phyloP scores from a whole-genome alignment of 495 filamentous ascomycete species.

The Tuber brumale region DNA sequence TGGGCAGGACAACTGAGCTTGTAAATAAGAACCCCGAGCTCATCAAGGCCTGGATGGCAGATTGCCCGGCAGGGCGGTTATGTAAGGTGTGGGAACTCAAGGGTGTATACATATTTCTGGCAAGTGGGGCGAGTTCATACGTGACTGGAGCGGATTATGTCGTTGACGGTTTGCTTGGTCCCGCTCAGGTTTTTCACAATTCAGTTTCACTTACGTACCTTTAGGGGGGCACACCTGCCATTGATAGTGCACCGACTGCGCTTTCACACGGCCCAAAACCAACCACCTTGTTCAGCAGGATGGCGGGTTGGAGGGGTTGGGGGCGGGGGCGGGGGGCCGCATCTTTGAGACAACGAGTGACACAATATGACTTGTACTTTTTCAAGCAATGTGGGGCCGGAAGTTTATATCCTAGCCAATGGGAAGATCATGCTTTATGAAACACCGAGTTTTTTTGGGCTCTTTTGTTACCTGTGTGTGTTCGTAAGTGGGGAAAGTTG shows the following conservation, averaged over 20 bases:
- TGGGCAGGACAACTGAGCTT: slow-evolving; percentile 48
- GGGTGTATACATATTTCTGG: slow-evolving; percentile 84
- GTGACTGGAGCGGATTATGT: slow-evolving; percentile 85
- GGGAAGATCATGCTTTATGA: background rate
- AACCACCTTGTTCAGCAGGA: background rate
- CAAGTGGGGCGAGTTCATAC: slow-evolving; percentile 77
- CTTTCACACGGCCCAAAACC: background rate
- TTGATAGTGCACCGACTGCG: slow-evolving; percentile 2
- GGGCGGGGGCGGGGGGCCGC: too few relatives aligned
- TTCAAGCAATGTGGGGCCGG: background rate
- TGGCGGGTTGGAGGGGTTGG: too few relatives aligned
- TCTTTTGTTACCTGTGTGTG: background rate
- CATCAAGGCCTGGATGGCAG: slow-evolving; percentile 75
- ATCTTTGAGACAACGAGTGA: background rate
- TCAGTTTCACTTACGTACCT: slow-evolving; percentile 12
- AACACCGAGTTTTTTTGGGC: background rate
- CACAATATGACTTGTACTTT: background rate
- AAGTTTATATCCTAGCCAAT: background rate
- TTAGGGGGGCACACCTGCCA: slow-evolving; percentile 37
- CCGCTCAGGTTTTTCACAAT: background rate
- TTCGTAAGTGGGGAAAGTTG: background rate
- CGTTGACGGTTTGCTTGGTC: slow-evolving; percentile 60
- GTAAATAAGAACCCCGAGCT: slow-evolving; percentile 78
- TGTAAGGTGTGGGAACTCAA: slow-evolving; percentile 86
- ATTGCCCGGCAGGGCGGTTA: slow-evolving; percentile 89